Percentiles rank a stretch among this genome's conserved stretches.
Conservation (phyloP, 805 yeast species). For the Yarrowia sp. region DNA sequence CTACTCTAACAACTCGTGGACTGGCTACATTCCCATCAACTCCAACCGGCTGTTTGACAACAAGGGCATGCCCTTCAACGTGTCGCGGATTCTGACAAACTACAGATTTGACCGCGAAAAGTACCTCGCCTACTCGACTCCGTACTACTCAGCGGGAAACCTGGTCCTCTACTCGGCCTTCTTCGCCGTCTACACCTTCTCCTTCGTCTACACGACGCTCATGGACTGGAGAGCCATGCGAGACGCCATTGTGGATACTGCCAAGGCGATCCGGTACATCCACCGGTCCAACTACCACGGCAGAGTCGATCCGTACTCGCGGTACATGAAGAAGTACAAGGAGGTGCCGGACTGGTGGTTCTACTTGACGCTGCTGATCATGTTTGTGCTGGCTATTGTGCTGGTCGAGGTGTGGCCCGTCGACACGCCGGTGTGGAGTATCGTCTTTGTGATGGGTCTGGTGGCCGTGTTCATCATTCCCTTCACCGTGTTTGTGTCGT, state of each 20-base stretch:
- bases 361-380: conserved; percentile 45
- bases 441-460: conserved; percentile 54
- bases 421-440: conserved; percentile 47
- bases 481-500: conserved; percentile 57
- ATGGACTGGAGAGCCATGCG: conserved; percentile 29
- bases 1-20: conserved; percentile 57
- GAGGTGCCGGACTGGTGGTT: conserved; percentile 81
- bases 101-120: conserved; percentile 44
- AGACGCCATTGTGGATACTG: conserved; percentile 29
- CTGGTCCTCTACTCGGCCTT: conserved; percentile 50
- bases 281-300: conserved; percentile 3
- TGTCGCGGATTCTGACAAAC: conserved; percentile 43
- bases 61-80: conserved; percentile 49
- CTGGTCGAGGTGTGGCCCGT: conserved; percentile 31
- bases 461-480: conserved; percentile 60
- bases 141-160: conserved; percentile 56
- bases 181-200: conserved; percentile 56
- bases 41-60: conserved; percentile 53
- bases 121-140: conserved; percentile 62
- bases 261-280: neutral
- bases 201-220: conserved; percentile 44
- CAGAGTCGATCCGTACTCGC: conserved; percentile 29
- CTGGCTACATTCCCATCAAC: conserved; percentile 60
- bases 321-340: conserved; percentile 42
- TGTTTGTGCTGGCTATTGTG: conserved; percentile 38